Evolutionary conservation across 768 basidiomycete species (phyloP).

Genomic region (Pleurotus citrinopileatus): DNA sequence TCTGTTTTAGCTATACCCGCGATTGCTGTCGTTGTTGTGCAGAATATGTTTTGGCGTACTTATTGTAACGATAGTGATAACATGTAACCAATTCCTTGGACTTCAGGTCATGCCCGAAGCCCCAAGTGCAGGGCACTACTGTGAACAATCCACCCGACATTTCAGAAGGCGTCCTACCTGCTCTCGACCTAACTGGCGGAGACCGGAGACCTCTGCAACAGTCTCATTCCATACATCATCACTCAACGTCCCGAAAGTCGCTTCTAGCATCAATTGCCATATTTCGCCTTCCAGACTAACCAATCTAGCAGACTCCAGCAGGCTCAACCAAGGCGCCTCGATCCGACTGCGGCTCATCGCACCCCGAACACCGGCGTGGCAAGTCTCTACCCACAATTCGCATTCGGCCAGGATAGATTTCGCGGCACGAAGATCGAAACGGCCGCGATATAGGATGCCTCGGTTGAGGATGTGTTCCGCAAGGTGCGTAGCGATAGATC

Average conservation of each 20-base stretch:
- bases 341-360: conserved; percentile 42
- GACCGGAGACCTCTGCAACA: conserved; percentile 50
- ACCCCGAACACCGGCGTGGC: conserved; percentile 46
- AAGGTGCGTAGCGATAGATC: conserved; percentile 67
- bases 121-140: neutral
- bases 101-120: neutral
- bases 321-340: conserved; percentile 73
- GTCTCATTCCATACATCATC: conserved; percentile 56
- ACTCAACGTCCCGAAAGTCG: conserved; percentile 43
- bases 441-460: conserved; percentile 75
- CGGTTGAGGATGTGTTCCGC: conserved; percentile 82
- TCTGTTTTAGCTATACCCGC: neutral
- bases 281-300: conserved; percentile 55
- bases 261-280: conserved; percentile 44
- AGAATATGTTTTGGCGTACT: neutral
- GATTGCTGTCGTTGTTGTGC: neutral
- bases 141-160: conserved; percentile 31
- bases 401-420: conserved; percentile 65
- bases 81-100: neutral
- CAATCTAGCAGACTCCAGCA: conserved; percentile 69
- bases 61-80: too few relatives aligned
- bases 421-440: conserved; percentile 60
- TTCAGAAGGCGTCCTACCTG: conserved; percentile 60
- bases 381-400: conserved; percentile 83
- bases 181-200: conserved; percentile 59